Base-by-base conservation (phyloP, 108 stramenopile species). In the Nitzschia putrida region DNA sequence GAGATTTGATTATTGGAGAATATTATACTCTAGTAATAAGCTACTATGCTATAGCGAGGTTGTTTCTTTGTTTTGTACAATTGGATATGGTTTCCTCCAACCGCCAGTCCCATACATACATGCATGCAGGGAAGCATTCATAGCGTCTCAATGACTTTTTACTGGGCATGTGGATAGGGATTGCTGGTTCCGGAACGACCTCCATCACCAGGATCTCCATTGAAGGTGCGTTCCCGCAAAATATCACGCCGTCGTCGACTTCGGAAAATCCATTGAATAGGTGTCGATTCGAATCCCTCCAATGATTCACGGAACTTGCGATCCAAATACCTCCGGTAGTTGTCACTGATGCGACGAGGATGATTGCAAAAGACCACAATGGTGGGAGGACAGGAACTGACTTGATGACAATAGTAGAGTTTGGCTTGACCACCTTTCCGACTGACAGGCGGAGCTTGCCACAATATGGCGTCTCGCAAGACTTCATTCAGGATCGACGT, bases 401-500 rank as follows among this genome's bases (percentile, higher is more conserved):
- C 92, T 80, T 97, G 96, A 61, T 95, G 92, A 68, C 92, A 93
- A 71, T 95, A 98, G 74, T 98, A 98, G 53, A 98, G 94, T 78
- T 95, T 96, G 29, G 94, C 97, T 47, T 86, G 82, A 18, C 93
- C 86, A 53, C 93, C 92, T 67, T 84, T 94, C 44, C 92, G 79
- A 55, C 80, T 81, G 12, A 92, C 85, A 1, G 98, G 98, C 57
- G 96, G 96, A 58, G 96, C 90, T 74, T 97, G 96, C 96, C 96
- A 98, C 29, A 96, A 78, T 51, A 95, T 81, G 16, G 98, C 96
- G 61, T 98, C 98, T 39, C 96, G 84, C 42, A 98, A 72, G 43
- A 98, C 97, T 79, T 98, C 98, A 73, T 98, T 98, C 44, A 98
- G 73, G 23, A 97, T 85, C 20, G 92, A 85, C 16, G 98, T 98